These are phyloP conservation scores for Gaultheria prostrata DNA, from an alignment of 148 eudicot species.

Conservation along the genomic window DNA sequence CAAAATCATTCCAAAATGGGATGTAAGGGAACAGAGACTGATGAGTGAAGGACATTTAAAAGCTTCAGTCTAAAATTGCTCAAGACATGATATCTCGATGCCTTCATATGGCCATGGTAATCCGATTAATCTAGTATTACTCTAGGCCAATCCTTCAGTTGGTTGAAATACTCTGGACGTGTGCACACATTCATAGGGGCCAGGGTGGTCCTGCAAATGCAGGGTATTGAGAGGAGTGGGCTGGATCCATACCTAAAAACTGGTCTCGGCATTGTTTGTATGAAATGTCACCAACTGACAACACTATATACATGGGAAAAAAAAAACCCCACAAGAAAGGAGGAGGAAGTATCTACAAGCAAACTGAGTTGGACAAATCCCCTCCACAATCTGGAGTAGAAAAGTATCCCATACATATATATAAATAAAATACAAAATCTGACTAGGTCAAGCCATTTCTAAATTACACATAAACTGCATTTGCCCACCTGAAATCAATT, in stretches of 20 bases:
- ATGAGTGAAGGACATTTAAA: not conserved
- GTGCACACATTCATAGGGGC: not conserved
- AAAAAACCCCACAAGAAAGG: too few species aligned
- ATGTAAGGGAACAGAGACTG: not conserved
- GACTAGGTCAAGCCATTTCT: constrained; percentile 3
- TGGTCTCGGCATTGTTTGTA: not conserved
- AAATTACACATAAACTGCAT: not conserved
- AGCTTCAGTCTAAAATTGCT: not conserved
- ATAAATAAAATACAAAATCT: not conserved
- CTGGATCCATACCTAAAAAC: not conserved
- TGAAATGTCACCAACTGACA: not conserved
- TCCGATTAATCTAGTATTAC: not conserved
- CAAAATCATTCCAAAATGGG: constrained; percentile 6
- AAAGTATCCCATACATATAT: not conserved
- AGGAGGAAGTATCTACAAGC: not conserved
- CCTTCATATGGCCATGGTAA: not conserved
- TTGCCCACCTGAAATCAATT: not conserved
- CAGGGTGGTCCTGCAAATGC: not conserved
- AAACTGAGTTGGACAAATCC: not conserved
- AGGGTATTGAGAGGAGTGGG: not conserved
- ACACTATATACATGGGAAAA: not conserved
- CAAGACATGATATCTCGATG: not conserved
- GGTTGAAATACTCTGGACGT: not conserved
- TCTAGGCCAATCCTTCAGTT: not conserved
- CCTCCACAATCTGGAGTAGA: not conserved